phyloP scores from a whole-genome alignment of 1,284 basidiomycete genomes.

The Cryptococcus jaspeensis region DNA sequence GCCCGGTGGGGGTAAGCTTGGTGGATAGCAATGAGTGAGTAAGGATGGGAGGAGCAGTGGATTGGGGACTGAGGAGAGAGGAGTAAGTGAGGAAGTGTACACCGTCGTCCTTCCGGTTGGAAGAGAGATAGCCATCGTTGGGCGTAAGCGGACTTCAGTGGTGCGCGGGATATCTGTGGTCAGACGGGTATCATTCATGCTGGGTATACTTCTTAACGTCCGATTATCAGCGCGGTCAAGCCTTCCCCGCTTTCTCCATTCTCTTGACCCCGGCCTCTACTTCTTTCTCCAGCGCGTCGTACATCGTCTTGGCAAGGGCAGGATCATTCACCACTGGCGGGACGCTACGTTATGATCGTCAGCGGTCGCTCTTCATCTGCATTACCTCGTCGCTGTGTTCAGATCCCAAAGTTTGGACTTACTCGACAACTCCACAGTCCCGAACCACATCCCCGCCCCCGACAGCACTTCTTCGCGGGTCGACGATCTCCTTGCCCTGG shows the following conservation, averaged over 20 bases:
- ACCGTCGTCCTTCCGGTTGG: too few relatives aligned
- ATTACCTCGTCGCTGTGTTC: neutral
- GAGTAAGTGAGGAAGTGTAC: too few relatives aligned
- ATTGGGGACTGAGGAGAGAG: too few relatives aligned
- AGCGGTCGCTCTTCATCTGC: conserved; percentile 9
- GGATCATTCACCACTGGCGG: conserved; percentile 38
- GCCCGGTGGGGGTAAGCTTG: too few relatives aligned
- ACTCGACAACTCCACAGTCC: conserved; percentile 47
- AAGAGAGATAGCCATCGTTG: too few relatives aligned
- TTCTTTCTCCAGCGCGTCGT: conserved; percentile 39
- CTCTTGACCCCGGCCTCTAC: conserved; percentile 38
- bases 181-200: conserved; percentile 6
- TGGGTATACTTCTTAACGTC: neutral
- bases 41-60: too few relatives aligned
- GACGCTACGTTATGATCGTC: conserved; percentile 18
- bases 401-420: conserved; percentile 25
- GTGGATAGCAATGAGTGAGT: too few relatives aligned
- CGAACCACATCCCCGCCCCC: conserved; percentile 45
- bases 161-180: too few relatives aligned
- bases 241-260: conserved; percentile 7
- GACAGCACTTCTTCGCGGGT: conserved; percentile 29
- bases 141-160: too few relatives aligned
- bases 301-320: conserved; percentile 32
- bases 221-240: neutral
- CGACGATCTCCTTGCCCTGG: conserved; percentile 10